Evolutionary conservation across 345 rosid species (phyloP), one percentile per base, ranked within the genome.

Genomic region (Aquilaria sinensis): DNA sequence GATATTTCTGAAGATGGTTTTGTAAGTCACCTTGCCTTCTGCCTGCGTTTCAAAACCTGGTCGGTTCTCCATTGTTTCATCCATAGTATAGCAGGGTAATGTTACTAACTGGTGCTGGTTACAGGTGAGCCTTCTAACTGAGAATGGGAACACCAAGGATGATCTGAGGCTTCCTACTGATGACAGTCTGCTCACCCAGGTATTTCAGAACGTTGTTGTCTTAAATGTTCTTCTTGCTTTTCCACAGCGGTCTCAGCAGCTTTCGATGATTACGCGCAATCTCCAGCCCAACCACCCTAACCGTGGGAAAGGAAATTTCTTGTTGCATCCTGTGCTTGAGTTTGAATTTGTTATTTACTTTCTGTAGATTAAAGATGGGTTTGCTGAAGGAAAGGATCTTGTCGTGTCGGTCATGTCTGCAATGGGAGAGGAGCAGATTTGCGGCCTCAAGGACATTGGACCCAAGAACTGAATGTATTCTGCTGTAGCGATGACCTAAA

Each of bases 1-100:
- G 92, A 83, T 68, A 86, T 86, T 59, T 79, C 89, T 68, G 87
- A 84, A 67, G 93, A 86, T 75, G 93, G 93, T n/a, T 86, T 86
- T 78, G 93, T 86, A 77, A 79, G 94, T 68, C 12, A 29, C 9
- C 30, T 56, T 53, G 56, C 15, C 57, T 41, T 11, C 6, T 50
- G 2, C 56, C 23, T 50, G 54, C 23, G 7, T 6, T 12, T 47
- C 23, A 34, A 12, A 12, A 53, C 33, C 46, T 58, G 51, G 46
- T 16, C 48, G 2, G 8, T 12, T 31, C 32, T 16, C 16, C 5
- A 23, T 8, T 47, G 11, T 31, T 60, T 61, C 50, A 63, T 66
- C 46, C 23, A 57, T 33, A 37, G 8, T 37, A 37, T 37, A 37
- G 7, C 8, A 37, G 43, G 7, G 5, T 23, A 23, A 10, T 60